A percentile compares a stretch with the other conserved stretches of the same genome.
Evolutionary conservation across 2,329 filamentous ascomycete species (phyloP).

Genomic region (Biscogniauxia mediterranea): DNA sequence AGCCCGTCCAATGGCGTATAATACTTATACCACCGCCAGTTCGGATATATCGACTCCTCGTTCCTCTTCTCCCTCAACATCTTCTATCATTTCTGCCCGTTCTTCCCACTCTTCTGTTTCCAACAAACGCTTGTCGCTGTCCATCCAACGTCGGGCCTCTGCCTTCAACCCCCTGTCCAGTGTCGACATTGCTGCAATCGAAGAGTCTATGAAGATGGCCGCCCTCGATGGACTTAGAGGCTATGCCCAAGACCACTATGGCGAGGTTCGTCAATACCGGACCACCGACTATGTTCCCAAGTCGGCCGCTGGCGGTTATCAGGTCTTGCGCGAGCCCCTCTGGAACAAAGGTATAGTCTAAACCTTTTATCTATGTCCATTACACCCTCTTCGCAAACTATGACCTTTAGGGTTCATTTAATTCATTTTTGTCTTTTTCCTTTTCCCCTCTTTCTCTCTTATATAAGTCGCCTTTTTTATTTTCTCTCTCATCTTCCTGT

Average conservation of each 20-base stretch:
- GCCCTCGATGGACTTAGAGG: constrained; percentile 59
- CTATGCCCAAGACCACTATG: constrained; percentile 56
- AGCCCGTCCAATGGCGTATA: constrained; percentile 43
- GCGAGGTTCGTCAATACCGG: constrained; percentile 53
- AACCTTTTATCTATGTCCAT: constrained; percentile 11
- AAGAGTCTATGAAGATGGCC: constrained; percentile 60
- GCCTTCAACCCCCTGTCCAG: constrained; percentile 55
- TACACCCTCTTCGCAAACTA: too few relatives aligned
- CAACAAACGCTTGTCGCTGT: constrained; percentile 51
- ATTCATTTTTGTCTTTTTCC: too few relatives aligned
- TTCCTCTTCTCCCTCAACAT: constrained; percentile 50
- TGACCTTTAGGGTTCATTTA: too few relatives aligned
- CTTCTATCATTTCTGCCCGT: constrained; percentile 45
- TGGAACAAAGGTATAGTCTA: constrained; percentile 61
- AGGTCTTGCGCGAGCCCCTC: constrained; percentile 59
- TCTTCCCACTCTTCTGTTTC: constrained; percentile 51
- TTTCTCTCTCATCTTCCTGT: constrained; percentile 7
- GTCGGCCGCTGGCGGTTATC: constrained; percentile 55
- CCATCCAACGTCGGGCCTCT: constrained; percentile 48
- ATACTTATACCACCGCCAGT: constrained; percentile 45
- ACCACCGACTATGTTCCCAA: constrained; percentile 54
- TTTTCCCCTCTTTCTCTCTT: too few relatives aligned
- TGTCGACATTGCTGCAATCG: constrained; percentile 55
- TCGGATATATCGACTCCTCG: constrained; percentile 55
- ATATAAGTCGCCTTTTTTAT: too few relatives aligned